These are phyloP conservation scores for Wickerhamiella brachini DNA, from an alignment of 805 yeast genomes.

Conservation along the genomic window DNA sequence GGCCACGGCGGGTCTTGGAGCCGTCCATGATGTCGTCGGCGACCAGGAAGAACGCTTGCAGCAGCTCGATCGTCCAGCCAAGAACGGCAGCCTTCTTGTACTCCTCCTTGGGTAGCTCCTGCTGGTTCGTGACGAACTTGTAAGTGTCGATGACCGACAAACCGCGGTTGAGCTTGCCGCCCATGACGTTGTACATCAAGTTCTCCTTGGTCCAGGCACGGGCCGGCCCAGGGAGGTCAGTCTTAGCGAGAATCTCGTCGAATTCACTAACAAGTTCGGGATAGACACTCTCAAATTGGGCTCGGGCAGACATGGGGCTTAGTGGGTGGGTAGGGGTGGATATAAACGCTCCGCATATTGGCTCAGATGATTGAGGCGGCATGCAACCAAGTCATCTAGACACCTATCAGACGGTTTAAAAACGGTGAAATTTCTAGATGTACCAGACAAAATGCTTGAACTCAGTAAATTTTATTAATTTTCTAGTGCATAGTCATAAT, in stretches of 20 bases:
- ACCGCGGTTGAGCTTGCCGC: slow-evolving; percentile 95
- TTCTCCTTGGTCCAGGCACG: slow-evolving; percentile 63
- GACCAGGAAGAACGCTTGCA: slow-evolving; percentile 92
- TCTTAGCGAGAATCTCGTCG: slow-evolving; percentile 40
- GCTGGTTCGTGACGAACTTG: slow-evolving; percentile 56
- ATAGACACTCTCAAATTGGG: slow-evolving; percentile 38
- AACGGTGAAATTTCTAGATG: too few species aligned
- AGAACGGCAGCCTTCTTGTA: slow-evolving; percentile 75
- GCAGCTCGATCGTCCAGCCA: slow-evolving; percentile 91
- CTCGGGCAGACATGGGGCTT: background rate
- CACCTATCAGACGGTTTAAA: too few species aligned
- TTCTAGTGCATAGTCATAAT: too few species aligned
- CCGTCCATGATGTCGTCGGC: slow-evolving; percentile 99
- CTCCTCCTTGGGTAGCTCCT: slow-evolving; percentile 49
- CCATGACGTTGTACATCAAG: slow-evolving; percentile 79
- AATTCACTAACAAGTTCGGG: slow-evolving; percentile 70
- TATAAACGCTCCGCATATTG: too few species aligned
- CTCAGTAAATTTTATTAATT: too few species aligned
- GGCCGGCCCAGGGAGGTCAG: slow-evolving; percentile 80
- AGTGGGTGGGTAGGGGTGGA: too few species aligned
- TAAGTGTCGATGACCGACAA: slow-evolving; percentile 89
- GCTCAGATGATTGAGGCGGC: too few species aligned
- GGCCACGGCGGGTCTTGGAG: slow-evolving; percentile 94
- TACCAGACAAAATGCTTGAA: too few species aligned
- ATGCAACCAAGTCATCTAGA: too few species aligned